Evolutionary conservation across 495 filamentous ascomycete genomes (phyloP), one percentile per base, ranked within the genome.

Genomic region (Apodospora peruviana): DNA sequence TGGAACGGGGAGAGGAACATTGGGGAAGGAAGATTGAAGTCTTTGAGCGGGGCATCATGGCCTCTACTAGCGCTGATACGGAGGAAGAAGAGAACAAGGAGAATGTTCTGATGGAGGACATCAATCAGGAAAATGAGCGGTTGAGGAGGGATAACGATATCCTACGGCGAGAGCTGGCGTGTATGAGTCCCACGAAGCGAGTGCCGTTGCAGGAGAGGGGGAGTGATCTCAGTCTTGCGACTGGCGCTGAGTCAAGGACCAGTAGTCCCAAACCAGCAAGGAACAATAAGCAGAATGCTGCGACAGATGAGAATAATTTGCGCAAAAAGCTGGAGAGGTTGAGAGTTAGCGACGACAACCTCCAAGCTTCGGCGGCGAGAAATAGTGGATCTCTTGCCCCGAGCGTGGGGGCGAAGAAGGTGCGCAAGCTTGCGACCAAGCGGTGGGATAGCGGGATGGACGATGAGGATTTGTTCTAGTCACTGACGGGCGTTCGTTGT

Each of bases 21-120:
- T 74, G 94, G 48, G 90, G 96, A 63, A 77, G 80, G 54, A 98
- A 98, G 69, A 76, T 96, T 9, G 93, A 96, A 58, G 80, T 96
- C 19, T 71, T 95, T 41, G 82, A 85, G 40, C 75, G 84, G 34
- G 77, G 78, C 20, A 56, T 50, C 12, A 36, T 42, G 32, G 52
- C 46, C 1, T 66, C 61, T 29, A 45, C 41, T 34, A 45, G 50
- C 1, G 55, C 52, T 5, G 45, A 52, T 32, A 48, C 48, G 18
- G 48, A 47, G 1, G 73, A 68, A n/a, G 62, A 68, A 17, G 72
- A 76, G 35, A 72, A 80, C 45, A 77, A 76, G 53, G 68, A 71
- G 51, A 75, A 74, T 42, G 56, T 76, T 40, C 53, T 75, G 32
- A 55, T 82, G 40, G 73, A 75, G 65, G 66, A 82, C 52, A 71